Conservation (phyloP, 2,329 filamentous ascomycete genomes). For the Aspergillus texensis region DNA sequence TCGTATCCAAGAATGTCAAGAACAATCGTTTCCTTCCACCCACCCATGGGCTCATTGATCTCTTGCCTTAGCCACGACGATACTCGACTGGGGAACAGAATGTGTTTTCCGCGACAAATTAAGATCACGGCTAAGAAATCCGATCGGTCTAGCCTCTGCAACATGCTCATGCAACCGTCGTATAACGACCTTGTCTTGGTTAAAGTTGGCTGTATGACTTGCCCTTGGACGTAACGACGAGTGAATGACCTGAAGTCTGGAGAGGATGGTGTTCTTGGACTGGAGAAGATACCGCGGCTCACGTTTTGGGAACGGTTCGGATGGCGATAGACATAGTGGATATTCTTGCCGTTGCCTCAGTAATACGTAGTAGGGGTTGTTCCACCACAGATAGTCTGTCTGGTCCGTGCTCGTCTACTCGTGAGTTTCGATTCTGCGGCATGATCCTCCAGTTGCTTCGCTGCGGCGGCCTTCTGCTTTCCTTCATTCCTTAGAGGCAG, state of each 20-base stretch:
- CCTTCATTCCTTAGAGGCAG: background rate
- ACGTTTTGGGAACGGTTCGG: background rate
- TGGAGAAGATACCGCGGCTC: background rate
- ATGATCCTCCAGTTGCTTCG: no score
- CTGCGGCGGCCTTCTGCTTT: background rate
- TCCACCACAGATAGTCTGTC: background rate
- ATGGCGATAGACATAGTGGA: background rate
- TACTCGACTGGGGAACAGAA: background rate
- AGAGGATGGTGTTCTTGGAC: background rate
- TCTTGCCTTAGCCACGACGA: background rate
- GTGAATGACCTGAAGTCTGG: background rate
- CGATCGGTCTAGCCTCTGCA: background rate
- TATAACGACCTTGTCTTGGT: no score
- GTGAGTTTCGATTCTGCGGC: background rate
- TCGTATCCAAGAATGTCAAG: background rate
- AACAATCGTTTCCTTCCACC: background rate
- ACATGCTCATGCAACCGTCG: background rate
- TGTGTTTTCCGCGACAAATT: background rate
- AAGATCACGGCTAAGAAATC: background rate
- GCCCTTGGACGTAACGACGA: background rate
- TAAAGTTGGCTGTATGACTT: background rate
- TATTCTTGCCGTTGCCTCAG: background rate
- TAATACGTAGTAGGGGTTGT: background rate
- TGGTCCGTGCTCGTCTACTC: background rate
- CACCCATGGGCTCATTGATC: background rate